Base-by-base conservation (phyloP, 371 early-diverging fungal genomes). In the Syncephalastrum racemosum region DNA sequence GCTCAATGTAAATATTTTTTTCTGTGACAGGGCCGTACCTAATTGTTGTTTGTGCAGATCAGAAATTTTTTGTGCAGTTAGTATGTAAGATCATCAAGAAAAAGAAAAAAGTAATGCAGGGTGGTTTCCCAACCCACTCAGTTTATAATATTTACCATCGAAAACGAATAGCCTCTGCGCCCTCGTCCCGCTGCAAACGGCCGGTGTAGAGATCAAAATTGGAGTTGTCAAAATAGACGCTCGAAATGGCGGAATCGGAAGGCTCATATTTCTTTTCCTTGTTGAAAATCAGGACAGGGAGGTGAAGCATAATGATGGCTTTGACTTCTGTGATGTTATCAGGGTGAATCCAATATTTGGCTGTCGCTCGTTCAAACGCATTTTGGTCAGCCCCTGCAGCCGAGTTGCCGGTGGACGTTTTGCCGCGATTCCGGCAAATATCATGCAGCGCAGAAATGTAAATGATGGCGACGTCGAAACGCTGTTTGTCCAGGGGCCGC, bases 281-380 rank as follows among this genome's bases (percentile, higher is more conserved):
- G 60, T 63, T 54, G 54, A 60, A 66, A 8, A 96, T 86, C 48
- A 95, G 84, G 23, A 96, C 89, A 12, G 98, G 98, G 48, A 97
- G 80, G 66, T 95, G 84, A 68, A 88, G 84, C 54, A 95, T 81
- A 46, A 96, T 91, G 62, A 82, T 71, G 59, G 86, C 84, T 67
- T 94, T 92, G 66, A 97, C 83, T 59, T 94, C 93, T 60, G 89
- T 90, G 27, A 96, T 85, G 66, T 95, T 93, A 70, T 96, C 96
- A 0, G 92, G 89, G 54, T 93, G 93, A 1, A 97, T 93, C 98
- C 98, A 97, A 76, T 97, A 99, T 75, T 99, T 94, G 45, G 90
- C 90, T 18, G 95, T 93, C 56, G 87, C 81, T 24, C 96, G 81
- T 13, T 93, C 93, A 79, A 93, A 93, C 49, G 87, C 87, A 62